Base-by-base conservation (phyloP, 192 early-diverging fungal species). In the Jimgerdemannia flammicorona region DNA sequence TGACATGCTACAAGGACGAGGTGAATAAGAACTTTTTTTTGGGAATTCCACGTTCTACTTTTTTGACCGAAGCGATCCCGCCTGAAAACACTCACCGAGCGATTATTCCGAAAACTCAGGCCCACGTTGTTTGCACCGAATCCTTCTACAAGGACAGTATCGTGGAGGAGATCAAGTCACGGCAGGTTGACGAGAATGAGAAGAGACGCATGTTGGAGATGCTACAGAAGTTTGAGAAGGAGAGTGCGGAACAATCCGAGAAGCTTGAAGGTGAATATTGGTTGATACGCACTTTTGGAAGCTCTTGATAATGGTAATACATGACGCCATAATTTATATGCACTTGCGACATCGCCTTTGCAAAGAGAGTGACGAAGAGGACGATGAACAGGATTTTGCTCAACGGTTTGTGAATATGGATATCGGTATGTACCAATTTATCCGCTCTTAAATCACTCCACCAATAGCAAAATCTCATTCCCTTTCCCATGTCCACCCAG, bases 101-200 rank as follows among this genome's bases (percentile, higher is more conserved):
- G 29, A 14, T 43, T 54, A 42, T 11, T 20, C 72, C 80, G 19
- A 3, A 49, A 29, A 78, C 43, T 67, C 73, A 75, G 66, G 17
- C 81, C 17, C 75, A 80, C 68, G 71, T 67, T 29, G 68, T 70
- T 19, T 81, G 81, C 68, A 79, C 75, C 8, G 90, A 92, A 73
- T 80, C 83, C 3, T 92, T 92, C 73, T 91, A 92, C 72, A 88
- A 82, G 66, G 78, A 85, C 0, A 88, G 79, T 43, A 78, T 92
- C 3, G 79, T 84, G 44, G 78, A 77, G 43, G 91, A 91, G 43
- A 81, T 92, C 1, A 78, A 87, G 40, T 79, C 66, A 72, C 73
- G 81, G 29, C 73, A 69, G 19, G 70, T 77, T 0, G 76, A 78
- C 64, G 74, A 87, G 40, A 75, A 84, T 49, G 78, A 87, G 19